Conservation (phyloP, 345 rosid genomes). For the Lepidium aucheri region DNA sequence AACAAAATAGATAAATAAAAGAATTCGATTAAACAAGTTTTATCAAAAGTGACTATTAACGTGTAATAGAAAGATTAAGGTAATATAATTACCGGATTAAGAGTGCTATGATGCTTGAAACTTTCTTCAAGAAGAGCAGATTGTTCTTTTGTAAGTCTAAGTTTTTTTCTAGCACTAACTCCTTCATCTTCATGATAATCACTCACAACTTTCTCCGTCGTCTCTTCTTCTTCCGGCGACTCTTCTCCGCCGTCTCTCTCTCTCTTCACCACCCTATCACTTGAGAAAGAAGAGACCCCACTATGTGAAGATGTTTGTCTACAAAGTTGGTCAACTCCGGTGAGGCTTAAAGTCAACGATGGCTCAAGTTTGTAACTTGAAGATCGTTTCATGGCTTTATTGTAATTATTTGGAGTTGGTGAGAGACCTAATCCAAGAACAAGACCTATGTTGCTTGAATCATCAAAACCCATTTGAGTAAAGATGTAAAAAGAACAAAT, state of each 20-base stretch:
- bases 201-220: conserved; percentile 12
- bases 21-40: not conserved
- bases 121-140: conserved; percentile 90
- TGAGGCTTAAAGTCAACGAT: conserved; percentile 42
- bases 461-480: conserved; percentile 46
- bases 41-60: not conserved
- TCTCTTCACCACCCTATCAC: conserved; percentile 39
- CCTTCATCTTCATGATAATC: conserved; percentile 46
- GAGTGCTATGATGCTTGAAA: conserved; percentile 91
- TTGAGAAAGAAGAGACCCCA: conserved; percentile 46
- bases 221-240: conserved; percentile 34
- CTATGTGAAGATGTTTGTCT: conserved; percentile 60
- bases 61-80: not conserved
- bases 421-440: conserved; percentile 56
- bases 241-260: conserved; percentile 65
- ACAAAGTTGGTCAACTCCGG: conserved; percentile 22
- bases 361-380: conserved; percentile 33
- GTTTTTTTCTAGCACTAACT: conserved; percentile 79
- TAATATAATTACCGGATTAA: conserved; percentile 64
- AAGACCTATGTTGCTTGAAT: conserved; percentile 49
- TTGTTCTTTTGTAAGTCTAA: conserved; percentile 86
- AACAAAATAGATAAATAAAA: not conserved
- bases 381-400: conserved; percentile 15
- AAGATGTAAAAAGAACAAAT: not conserved
- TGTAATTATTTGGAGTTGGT: conserved; percentile 17